Percentiles rank a stretch among this genome's conserved stretches.
Conservation (phyloP, 2,329 filamentous ascomycete genomes). For the Cytospora piceicola region DNA sequence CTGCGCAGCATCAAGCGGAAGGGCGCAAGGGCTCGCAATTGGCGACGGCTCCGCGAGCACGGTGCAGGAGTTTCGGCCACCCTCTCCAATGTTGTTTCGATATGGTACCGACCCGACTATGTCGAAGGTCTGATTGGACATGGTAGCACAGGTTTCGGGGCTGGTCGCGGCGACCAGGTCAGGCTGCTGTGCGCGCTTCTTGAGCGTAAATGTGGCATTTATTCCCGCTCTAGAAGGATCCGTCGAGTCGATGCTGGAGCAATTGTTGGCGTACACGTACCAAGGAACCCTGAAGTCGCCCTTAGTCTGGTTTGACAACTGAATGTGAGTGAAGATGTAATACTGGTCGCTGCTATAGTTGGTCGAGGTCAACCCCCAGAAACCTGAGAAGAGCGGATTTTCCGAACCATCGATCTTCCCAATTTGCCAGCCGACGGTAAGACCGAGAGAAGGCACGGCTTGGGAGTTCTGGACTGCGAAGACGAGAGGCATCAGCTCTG, state of each 20-base stretch:
- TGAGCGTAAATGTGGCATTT: constrained; percentile 30
- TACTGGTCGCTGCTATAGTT: background rate
- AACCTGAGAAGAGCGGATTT: background rate
- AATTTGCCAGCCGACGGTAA: background rate
- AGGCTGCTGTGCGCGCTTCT: constrained; percentile 25
- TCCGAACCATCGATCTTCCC: background rate
- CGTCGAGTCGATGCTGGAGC: constrained; percentile 11
- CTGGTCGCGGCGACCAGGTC: constrained; percentile 30
- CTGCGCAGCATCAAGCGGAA: constrained; percentile 31
- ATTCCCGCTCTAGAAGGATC: background rate
- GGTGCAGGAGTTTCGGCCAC: constrained; percentile 14
- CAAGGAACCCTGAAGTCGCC: constrained; percentile 12
- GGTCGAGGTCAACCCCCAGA: constrained; percentile 26
- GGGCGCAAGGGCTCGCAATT: constrained; percentile 31
- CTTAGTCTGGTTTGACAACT: constrained; percentile 15
- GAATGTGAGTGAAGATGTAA: background rate
- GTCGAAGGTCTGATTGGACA: constrained; percentile 20
- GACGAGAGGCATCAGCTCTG: constrained; percentile 35
- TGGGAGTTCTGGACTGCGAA: constrained; percentile 37
- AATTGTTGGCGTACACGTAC: constrained; percentile 2
- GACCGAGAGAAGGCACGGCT: constrained; percentile 30
- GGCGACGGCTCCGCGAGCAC: constrained; percentile 21
- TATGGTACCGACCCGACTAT: constrained; percentile 24
- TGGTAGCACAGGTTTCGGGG: constrained; percentile 13
- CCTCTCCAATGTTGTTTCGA: background rate